These are phyloP conservation scores for Trichoderma afroharzianum DNA, from an alignment of 2,329 filamentous ascomycete genomes.

Conservation along the genomic window DNA sequence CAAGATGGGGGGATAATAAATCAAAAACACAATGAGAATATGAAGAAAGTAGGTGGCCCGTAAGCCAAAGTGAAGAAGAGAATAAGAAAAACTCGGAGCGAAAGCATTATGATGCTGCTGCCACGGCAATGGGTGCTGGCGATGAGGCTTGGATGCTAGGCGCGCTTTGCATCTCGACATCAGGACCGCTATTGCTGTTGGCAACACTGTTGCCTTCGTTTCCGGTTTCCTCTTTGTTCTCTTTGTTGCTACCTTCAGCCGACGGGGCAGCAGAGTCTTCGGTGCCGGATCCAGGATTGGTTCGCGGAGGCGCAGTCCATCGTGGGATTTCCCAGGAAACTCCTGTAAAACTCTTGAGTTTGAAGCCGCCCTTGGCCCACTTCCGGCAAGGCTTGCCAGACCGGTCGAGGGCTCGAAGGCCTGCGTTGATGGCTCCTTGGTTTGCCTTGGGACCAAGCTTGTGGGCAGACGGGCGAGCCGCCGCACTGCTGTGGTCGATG, in stretches of 20 bases:
- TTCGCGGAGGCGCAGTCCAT: slow-evolving; percentile 73
- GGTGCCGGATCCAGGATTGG: slow-evolving; percentile 42
- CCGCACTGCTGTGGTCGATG: slow-evolving; percentile 53
- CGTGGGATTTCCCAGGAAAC: slow-evolving; percentile 75
- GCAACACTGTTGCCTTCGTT: slow-evolving; percentile 47
- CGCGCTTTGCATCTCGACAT: slow-evolving; percentile 52
- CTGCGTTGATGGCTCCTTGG: slow-evolving; percentile 94
- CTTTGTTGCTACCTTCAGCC: slow-evolving; percentile 51
- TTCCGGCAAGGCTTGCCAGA: slow-evolving; percentile 87
- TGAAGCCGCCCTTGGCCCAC: slow-evolving; percentile 81
- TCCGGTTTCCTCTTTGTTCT: slow-evolving; percentile 62
- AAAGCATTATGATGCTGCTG: slow-evolving; percentile 39
- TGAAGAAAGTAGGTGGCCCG: neutral
- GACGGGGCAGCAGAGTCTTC: slow-evolving; percentile 47
- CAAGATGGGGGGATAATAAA: neutral
- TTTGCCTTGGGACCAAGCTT: slow-evolving; percentile 96
- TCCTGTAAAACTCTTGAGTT: slow-evolving; percentile 89
- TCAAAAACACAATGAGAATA: neutral
- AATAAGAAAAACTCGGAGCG: neutral
- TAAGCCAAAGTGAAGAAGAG: neutral
- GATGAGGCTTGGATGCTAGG: slow-evolving; percentile 52
- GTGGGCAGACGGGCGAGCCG: slow-evolving; percentile 54
- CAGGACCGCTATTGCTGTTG: slow-evolving; percentile 42
- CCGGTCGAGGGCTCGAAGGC: slow-evolving; percentile 87
- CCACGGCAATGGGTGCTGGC: slow-evolving; percentile 47